Evolutionary conservation across 371 early-diverging fungal species (phyloP).

Genomic region (Actinomucor elegans): DNA sequence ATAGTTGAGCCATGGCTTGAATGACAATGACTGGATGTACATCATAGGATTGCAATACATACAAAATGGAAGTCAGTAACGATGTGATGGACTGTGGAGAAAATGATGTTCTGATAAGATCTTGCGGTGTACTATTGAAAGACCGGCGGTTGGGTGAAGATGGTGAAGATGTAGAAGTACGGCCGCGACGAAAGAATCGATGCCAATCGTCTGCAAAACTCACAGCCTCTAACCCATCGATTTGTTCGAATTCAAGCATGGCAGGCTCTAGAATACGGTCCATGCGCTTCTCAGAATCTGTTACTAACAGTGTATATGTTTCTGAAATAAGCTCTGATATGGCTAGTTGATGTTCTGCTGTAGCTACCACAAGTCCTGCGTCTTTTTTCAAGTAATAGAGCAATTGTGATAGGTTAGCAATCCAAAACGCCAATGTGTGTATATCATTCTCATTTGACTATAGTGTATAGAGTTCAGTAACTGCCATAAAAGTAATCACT

Average conservation of each 20-base stretch:
- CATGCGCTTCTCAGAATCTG: slow-evolving; percentile 62
- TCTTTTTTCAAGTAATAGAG: slow-evolving; percentile 86
- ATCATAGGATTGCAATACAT: slow-evolving; percentile 58
- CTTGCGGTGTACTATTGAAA: not conserved
- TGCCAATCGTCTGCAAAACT: slow-evolving; percentile 69
- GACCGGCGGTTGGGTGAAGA: not conserved
- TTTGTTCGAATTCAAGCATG: slow-evolving; percentile 74
- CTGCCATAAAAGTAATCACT: not conserved
- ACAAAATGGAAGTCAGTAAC: slow-evolving; percentile 60
- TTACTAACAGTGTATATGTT: slow-evolving; percentile 64
- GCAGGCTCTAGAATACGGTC: slow-evolving; percentile 66
- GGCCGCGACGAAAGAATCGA: slow-evolving; percentile 15
- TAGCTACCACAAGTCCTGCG: slow-evolving; percentile 61
- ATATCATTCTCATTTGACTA: slow-evolving; percentile 34
- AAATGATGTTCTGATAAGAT: slow-evolving; percentile 1
- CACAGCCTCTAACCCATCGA: slow-evolving; percentile 69
- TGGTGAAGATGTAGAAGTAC: slow-evolving; percentile 1
- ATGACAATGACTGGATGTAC: slow-evolving; percentile 73
- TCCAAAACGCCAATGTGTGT: slow-evolving; percentile 74
- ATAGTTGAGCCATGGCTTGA: slow-evolving; percentile 70
- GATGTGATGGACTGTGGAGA: slow-evolving; percentile 67
- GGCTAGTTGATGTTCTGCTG: slow-evolving; percentile 64
- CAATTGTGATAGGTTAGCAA: slow-evolving; percentile 78
- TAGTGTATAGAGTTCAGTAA: not conserved
- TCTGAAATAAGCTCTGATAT: slow-evolving; percentile 78